A percentile compares a stretch with the other conserved stretches of the same genome.
Evolutionary conservation across 176 grass and related monocot genomes (phyloP).

Genomic region (Puya raimondii): DNA sequence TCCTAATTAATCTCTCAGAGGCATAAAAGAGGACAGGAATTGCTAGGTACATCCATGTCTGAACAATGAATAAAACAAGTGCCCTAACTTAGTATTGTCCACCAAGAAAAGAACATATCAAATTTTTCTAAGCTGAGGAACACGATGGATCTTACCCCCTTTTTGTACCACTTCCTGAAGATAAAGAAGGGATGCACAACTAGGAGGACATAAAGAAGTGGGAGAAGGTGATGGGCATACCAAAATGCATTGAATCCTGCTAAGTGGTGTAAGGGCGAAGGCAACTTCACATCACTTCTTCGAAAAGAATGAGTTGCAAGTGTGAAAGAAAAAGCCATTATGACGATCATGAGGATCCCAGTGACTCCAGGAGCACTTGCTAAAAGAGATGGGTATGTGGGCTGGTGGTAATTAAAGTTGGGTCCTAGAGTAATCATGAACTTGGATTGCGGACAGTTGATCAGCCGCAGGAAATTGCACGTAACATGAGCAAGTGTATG

Average conservation of each 20-base stretch:
- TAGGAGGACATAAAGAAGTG: slow-evolving; percentile 70
- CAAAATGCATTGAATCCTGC: slow-evolving; percentile 99
- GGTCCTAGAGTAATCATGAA: slow-evolving; percentile 53
- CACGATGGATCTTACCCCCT: slow-evolving; percentile 43
- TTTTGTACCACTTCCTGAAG: slow-evolving; percentile 91
- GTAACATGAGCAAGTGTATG: slow-evolving; percentile 75
- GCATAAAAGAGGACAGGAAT: slow-evolving; percentile 89
- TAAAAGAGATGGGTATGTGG: slow-evolving; percentile 61
- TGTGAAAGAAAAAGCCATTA: slow-evolving; percentile 98
- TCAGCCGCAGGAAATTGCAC: slow-evolving; percentile 82
- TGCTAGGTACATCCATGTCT: slow-evolving; percentile 99
- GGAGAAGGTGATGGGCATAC: slow-evolving; percentile 91
- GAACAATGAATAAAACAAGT: slow-evolving; percentile 4
- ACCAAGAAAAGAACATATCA: too few species aligned
- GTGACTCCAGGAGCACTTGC: slow-evolving; percentile 66
- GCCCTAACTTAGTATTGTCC: too few species aligned
- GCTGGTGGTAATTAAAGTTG: slow-evolving; percentile 64
- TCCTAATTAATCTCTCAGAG: slow-evolving; percentile 83
- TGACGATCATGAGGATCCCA: slow-evolving; percentile 85
- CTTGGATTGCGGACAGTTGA: slow-evolving; percentile 48
- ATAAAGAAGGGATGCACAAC: slow-evolving; percentile 93
- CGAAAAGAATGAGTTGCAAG: slow-evolving; percentile 75
- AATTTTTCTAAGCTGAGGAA: background rate
- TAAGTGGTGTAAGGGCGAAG: slow-evolving; percentile 80
- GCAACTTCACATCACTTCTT: slow-evolving; percentile 83